Evolutionary conservation across 805 yeast species (phyloP), one percentile per base, ranked within the genome.

Genomic region (Priceomyces medius): DNA sequence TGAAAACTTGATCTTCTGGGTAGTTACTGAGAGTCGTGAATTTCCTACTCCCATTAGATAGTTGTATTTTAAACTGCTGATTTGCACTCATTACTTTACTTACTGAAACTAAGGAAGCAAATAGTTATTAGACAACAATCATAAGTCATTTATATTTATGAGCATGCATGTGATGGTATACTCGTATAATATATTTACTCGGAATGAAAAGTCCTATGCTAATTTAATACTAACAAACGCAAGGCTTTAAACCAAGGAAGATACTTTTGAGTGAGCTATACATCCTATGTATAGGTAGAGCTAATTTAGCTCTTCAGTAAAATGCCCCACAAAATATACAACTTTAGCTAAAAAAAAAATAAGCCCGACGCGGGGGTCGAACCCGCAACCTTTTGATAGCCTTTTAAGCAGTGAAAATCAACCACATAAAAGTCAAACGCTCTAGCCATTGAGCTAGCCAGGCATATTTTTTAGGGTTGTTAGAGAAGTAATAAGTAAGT

Each of bases 11-110:
- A 1, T 31, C 24, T 21, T 44, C 44, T 6, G 52, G 35, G 19
- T 40, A 46, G 36, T 48, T 55, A 33, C 54, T 46, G 29, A 55
- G 37, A 18, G 64, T 47, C 7, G 62, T 45, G 43, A 58, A 59
- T 24, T 29, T 38, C 20, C 57, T 44, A 9, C 28, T 24, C 8
- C 58, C 58, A 37, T 49, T 48, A 14, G 32, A 35, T 10, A 55
- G 51, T 23, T 38, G 43, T 19, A 54, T 35, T 13, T 32, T 20
- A 34, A 40, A 40, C 20, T 47, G 46, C 18, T 35, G 17, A 26
- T 31, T 23, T 20, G 6, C 23, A 14, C 16, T 32, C 35, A 32
- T 32, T 4, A 4, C n/a, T 9, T 7, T 10, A 26, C 29, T 14
- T 9, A 10, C 10, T n/a, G n/a, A n/a, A n/a, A n/a, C n/a, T n/a